Evolutionary conservation across 192 early-diverging fungal genomes (phyloP).

Genomic region (Coemansia sp.): DNA sequence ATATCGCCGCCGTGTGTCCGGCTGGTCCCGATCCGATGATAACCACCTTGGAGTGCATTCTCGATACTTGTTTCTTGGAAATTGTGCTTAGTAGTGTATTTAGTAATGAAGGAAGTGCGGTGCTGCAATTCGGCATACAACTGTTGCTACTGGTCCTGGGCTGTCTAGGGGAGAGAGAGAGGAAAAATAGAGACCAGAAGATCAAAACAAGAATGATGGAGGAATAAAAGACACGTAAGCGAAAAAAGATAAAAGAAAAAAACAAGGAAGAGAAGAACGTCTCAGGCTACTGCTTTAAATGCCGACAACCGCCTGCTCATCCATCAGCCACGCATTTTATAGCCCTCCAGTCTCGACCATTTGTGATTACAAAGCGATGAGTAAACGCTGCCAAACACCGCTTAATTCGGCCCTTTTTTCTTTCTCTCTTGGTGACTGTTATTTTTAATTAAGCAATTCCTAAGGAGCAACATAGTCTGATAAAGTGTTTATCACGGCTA

Average conservation of each 20-base stretch:
- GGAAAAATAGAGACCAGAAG: not conserved
- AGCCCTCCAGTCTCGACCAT: too few species aligned
- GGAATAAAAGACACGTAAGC: not conserved
- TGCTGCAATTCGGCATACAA: constrained; percentile 6
- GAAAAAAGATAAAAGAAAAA: not conserved
- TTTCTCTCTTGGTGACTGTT: too few species aligned
- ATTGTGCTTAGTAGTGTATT: not conserved
- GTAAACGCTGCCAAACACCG: too few species aligned
- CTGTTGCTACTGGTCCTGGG: not conserved
- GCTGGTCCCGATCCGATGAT: constrained; percentile 95
- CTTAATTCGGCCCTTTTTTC: too few species aligned
- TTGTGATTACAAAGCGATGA: too few species aligned
- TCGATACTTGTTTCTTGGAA: constrained; percentile 5
- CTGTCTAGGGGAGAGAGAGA: not conserved
- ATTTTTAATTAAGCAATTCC: too few species aligned
- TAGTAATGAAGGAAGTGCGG: not conserved
- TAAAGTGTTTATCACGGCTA: too few species aligned
- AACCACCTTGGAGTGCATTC: constrained; percentile 53
- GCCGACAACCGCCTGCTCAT: too few species aligned
- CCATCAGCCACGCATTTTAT: too few species aligned
- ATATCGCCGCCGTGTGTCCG: constrained; percentile 96
- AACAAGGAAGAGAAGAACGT: too few species aligned
- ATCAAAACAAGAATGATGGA: not conserved
- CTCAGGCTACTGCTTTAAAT: too few species aligned
- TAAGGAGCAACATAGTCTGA: too few species aligned